A percentile compares a stretch with the other conserved stretches of the same genome.
Evolutionary conservation across 176 grass and related monocot species (phyloP).

Genomic region (Oryza australiensis): DNA sequence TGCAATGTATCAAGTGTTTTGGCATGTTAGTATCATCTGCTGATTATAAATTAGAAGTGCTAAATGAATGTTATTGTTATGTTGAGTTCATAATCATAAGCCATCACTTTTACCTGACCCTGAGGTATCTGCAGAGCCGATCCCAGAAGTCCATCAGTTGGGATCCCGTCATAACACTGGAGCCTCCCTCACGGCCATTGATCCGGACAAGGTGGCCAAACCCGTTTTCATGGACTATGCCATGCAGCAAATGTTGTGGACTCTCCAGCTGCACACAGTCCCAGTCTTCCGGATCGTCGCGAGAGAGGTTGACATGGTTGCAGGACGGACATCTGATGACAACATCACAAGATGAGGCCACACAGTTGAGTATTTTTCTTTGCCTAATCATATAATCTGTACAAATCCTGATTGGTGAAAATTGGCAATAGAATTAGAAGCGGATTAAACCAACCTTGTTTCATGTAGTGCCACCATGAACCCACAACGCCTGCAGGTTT

Average conservation of each 20-base stretch:
- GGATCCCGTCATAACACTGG: constrained; percentile 42
- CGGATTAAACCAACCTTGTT: constrained; percentile 38
- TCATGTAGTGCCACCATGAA: constrained; percentile 29
- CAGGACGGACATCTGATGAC: constrained; percentile 45
- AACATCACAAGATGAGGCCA: background rate
- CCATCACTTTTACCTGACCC: constrained; percentile 55
- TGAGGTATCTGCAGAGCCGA: constrained; percentile 60
- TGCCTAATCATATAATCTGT: background rate
- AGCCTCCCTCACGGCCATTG: constrained; percentile 65
- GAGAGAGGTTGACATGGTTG: constrained; percentile 11
- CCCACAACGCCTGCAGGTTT: constrained; percentile 54
- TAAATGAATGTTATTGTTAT: background rate
- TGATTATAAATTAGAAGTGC: background rate
- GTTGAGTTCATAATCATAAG: background rate
- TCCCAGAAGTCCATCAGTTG: constrained; percentile 85
- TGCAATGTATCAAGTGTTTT: constrained; percentile 32
- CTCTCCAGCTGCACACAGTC: constrained; percentile 50
- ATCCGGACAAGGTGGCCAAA: constrained; percentile 71
- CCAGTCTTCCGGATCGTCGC: constrained; percentile 37
- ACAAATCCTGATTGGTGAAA: background rate
- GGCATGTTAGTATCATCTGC: background rate
- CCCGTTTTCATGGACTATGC: constrained; percentile 71
- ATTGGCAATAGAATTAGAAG: background rate
- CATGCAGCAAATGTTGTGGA: constrained; percentile 59
- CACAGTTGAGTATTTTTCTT: background rate